phyloP scores from a whole-genome alignment of 345 rosid species.

The Hypericum perforatum region DNA sequence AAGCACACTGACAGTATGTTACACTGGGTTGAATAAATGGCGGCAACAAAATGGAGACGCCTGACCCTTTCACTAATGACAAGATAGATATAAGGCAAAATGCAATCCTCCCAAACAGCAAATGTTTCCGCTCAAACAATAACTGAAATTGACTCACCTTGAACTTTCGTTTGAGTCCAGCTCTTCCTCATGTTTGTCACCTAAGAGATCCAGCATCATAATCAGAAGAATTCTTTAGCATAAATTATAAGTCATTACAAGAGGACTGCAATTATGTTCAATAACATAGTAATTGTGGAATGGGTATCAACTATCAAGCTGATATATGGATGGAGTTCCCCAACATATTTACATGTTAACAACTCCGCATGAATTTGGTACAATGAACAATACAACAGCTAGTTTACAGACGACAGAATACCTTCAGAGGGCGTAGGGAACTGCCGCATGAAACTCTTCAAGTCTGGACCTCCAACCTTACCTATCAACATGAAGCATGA shows the following conservation, averaged over 20 bases:
- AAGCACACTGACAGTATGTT: too few relatives aligned
- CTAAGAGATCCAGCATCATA: slow-evolving; percentile 23
- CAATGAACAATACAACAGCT: not conserved
- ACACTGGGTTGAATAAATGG: too few relatives aligned
- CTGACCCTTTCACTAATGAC: too few relatives aligned
- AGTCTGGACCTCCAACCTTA: slow-evolving; percentile 69
- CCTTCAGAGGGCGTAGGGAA: slow-evolving; percentile 63
- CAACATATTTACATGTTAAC: too few relatives aligned
- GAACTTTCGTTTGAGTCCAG: slow-evolving; percentile 22
- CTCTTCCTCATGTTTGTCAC: slow-evolving; percentile 35
- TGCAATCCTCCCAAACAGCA: too few relatives aligned
- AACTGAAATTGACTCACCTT: slow-evolving; percentile 32
- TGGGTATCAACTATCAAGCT: too few relatives aligned
- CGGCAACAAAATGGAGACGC: too few relatives aligned
- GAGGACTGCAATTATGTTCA: too few relatives aligned
- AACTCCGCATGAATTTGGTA: too few relatives aligned
- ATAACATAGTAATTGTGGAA: too few relatives aligned
- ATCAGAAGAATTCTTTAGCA: slow-evolving; percentile 8
- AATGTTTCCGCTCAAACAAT: not conserved
- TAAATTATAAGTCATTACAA: not conserved
- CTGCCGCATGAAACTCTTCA: slow-evolving; percentile 74
- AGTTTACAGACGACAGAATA: slow-evolving; percentile 12
- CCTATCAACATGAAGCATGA: slow-evolving; percentile 26
- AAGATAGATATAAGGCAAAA: too few relatives aligned
- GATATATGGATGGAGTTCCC: too few relatives aligned